Conservation (phyloP, 345 rosid genomes). For the Citrus glauca region DNA sequence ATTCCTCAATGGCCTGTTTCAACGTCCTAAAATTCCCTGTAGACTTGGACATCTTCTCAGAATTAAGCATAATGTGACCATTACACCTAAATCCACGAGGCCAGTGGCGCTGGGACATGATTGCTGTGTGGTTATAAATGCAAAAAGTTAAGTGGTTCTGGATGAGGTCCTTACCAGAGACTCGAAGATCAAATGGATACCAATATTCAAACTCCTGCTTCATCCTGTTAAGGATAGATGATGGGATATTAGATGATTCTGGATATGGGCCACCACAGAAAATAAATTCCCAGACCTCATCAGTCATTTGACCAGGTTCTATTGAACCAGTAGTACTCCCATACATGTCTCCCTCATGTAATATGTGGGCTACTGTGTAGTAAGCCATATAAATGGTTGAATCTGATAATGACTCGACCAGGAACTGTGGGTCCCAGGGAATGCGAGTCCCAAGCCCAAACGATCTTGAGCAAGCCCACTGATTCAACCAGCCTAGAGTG, state of each 20-base stretch:
- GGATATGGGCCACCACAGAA: conserved; percentile 76
- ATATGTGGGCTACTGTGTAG: conserved; percentile 80
- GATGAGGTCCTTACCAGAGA: conserved; percentile 94
- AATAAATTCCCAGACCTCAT: conserved; percentile 87
- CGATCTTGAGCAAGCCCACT: conserved; percentile 99
- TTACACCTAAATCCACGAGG: conserved; percentile 94
- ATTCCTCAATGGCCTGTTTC: conserved; percentile 77
- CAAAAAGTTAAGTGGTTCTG: conserved; percentile 91
- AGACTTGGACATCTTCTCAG: conserved; percentile 96
- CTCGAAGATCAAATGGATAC: conserved; percentile 97
- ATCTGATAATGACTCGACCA: conserved; percentile 91
- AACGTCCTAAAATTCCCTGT: conserved; percentile 94
- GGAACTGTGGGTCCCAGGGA: conserved; percentile 92
- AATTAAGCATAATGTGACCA: conserved; percentile 92
- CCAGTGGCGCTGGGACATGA: conserved; percentile 76
- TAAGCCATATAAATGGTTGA: conserved; percentile 92
- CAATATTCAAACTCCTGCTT: conserved; percentile 94
- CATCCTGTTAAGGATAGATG: conserved; percentile 66
- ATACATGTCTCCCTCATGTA: conserved; percentile 80
- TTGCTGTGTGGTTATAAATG: conserved; percentile 82
- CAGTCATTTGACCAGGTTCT: conserved; percentile 74
- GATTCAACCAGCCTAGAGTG: conserved; percentile 90
- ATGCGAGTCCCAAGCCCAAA: conserved; percentile 97
- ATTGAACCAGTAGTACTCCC: conserved; percentile 44
- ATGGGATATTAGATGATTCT: conserved; percentile 50